Evolutionary conservation across 148 eudicot genomes (phyloP).

Genomic region (Limonium bicolor): DNA sequence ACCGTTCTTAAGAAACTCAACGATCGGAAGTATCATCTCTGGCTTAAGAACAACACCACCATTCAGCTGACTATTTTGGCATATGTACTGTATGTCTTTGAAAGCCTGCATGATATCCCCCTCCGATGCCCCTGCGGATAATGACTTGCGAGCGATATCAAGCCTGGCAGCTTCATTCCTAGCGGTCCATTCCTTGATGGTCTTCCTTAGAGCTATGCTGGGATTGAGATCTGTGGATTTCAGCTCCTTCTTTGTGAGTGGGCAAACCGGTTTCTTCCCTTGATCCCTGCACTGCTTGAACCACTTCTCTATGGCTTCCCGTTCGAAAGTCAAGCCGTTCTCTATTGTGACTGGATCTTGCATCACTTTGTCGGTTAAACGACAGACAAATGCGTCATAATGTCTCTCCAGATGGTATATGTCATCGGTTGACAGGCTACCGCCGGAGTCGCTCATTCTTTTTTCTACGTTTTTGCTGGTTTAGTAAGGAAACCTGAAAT

Average conservation of each 20-base stretch:
- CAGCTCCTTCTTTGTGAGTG: constrained; percentile 47
- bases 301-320: constrained; percentile 92
- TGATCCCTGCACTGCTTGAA: constrained; percentile 52
- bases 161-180: constrained; percentile 87
- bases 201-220: constrained; percentile 57
- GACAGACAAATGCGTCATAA: constrained; percentile 77
- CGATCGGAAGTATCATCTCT: constrained; percentile 47
- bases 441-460: constrained; percentile 34
- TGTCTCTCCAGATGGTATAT: constrained; percentile 58
- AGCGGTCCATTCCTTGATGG: constrained; percentile 89
- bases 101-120: constrained; percentile 44
- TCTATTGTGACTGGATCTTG: constrained; percentile 85
- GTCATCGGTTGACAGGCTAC: constrained; percentile 60
- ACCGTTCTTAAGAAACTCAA: constrained; percentile 48
- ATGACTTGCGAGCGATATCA: constrained; percentile 52
- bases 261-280: constrained; percentile 54
- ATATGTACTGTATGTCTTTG: constrained; percentile 45
- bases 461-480: too few species aligned
- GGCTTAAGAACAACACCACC: constrained; percentile 40
- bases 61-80: constrained; percentile 33
- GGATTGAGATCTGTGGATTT: constrained; percentile 54
- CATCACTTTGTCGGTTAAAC: constrained; percentile 71
- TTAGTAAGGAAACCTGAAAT: too few species aligned
- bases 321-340: constrained; percentile 64
- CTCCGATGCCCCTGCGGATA: constrained; percentile 39